Base-by-base conservation (phyloP, 805 yeast genomes). In the Komagataella pastoris region DNA sequence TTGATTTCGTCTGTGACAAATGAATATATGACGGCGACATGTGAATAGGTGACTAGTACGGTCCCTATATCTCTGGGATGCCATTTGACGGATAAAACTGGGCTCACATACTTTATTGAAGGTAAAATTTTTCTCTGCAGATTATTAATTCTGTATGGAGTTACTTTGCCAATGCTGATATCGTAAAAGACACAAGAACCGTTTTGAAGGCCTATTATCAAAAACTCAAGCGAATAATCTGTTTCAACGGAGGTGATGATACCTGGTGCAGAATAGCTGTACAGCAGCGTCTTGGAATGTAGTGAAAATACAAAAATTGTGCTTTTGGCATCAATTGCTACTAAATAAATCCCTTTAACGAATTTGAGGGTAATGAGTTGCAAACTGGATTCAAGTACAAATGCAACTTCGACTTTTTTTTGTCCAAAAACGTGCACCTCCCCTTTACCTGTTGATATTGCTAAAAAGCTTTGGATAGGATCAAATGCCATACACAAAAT, bases 31-130 rank as follows among this genome's bases (percentile, higher is more conserved):
- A 89, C 77, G 0, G 90, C 88, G 48, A 80, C 72, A 52, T 79
- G 79, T 3, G 78, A 68, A 63, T 90, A 93, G 0, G 88, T 79
- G 7, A 93, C 76, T 56, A 93, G 71, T 2, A 93, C 54, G 0
- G 84, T 73, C 0, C 96, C 91, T 6, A 88, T 72, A 62, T 93
- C 97, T 55, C 97, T 74, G 3, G 99, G 99, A 60, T 88, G 93
- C 76, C 95, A 74, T 55, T 80, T 79, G 2, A 93, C 65, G 0
- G 83, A 71, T 1, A 78, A 62, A 1, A 89, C 93, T 1, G 86
- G 80, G 12, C 57, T 54, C 12, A 58, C 56, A 30, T 30, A 14
- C 17, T 75, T 72, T 46, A 77, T 81, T 50, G 75, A 74, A 0
- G 87, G 81, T 47, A 82, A 67, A 3, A 79, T 70, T n/a, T 68